Conservation (phyloP, 2,329 filamentous ascomycete species). For the Macrophomina pseudophaseolina region DNA sequence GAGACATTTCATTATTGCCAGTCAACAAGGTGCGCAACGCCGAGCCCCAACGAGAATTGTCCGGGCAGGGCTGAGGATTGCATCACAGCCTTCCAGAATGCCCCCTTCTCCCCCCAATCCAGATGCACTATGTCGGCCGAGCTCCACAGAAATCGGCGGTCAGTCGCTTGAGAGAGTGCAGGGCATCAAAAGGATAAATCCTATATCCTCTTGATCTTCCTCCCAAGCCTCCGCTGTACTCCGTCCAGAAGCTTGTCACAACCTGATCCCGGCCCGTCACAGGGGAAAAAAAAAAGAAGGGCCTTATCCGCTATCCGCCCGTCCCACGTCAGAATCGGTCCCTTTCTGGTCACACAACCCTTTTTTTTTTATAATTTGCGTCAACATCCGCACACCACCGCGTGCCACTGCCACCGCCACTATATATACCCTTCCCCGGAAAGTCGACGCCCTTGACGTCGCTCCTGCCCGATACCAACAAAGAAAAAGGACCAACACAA, state of each 20-base stretch:
- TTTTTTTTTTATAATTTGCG: neutral
- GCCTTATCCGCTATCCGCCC: neutral
- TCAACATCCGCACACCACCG: neutral
- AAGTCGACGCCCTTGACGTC: neutral
- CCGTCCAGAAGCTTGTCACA: neutral
- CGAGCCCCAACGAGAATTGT: constrained; percentile 16
- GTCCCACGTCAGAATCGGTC: neutral
- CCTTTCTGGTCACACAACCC: neutral
- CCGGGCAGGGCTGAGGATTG: constrained; percentile 8
- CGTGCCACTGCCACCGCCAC: neutral
- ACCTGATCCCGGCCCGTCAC: neutral
- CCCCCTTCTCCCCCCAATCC: neutral
- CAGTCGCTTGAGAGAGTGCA: constrained; percentile 18
- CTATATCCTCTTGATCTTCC: too few species aligned
- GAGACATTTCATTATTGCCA: neutral
- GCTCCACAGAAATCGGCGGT: constrained; percentile 11
- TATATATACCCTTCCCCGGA: neutral
- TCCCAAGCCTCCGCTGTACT: neutral
- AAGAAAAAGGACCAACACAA: neutral
- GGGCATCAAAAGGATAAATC: neutral
- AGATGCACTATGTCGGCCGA: constrained; percentile 11
- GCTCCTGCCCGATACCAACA: neutral
- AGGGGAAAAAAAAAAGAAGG: neutral
- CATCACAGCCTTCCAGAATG: neutral
- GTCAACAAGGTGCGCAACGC: neutral